phyloP scores from a whole-genome alignment of 768 basidiomycete genomes.

The Trametes cinnabarina region DNA sequence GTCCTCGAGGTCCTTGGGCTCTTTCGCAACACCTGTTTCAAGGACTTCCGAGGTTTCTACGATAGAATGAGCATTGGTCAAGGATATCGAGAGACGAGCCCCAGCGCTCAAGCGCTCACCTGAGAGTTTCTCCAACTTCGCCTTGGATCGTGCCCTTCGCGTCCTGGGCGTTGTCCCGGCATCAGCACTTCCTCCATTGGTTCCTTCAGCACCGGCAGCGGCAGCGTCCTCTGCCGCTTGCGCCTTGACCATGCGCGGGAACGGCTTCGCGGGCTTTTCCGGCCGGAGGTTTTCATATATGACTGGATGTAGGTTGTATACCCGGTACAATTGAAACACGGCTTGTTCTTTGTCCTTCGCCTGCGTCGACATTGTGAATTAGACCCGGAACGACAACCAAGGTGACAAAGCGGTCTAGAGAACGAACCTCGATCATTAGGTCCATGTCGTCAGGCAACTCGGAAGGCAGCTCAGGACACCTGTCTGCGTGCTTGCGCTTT shows the following conservation, averaged over 20 bases:
- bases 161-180: background rate
- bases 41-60: background rate
- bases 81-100: background rate
- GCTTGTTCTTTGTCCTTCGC: conserved; percentile 95
- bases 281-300: conserved; percentile 44
- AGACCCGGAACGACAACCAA: background rate
- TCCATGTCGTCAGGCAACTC: conserved; percentile 56
- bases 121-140: background rate
- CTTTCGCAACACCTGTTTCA: conserved; percentile 1
- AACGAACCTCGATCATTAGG: conserved; percentile 74
- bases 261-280: conserved; percentile 29
- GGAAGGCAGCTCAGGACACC: conserved; percentile 67
- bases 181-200: conserved; percentile 12
- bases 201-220: background rate
- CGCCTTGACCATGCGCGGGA: conserved; percentile 14
- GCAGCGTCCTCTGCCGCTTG: background rate
- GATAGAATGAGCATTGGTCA: too few relatives aligned
- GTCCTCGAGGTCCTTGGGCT: conserved; percentile 11
- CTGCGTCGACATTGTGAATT: too few relatives aligned
- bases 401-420: background rate
- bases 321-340: conserved; percentile 78
- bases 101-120: background rate
- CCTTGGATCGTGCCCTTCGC: background rate
- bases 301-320: conserved; percentile 70
- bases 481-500: conserved; percentile 80